Evolutionary conservation across 495 filamentous ascomycete genomes (phyloP).

Genomic region (Parmelia sp.): DNA sequence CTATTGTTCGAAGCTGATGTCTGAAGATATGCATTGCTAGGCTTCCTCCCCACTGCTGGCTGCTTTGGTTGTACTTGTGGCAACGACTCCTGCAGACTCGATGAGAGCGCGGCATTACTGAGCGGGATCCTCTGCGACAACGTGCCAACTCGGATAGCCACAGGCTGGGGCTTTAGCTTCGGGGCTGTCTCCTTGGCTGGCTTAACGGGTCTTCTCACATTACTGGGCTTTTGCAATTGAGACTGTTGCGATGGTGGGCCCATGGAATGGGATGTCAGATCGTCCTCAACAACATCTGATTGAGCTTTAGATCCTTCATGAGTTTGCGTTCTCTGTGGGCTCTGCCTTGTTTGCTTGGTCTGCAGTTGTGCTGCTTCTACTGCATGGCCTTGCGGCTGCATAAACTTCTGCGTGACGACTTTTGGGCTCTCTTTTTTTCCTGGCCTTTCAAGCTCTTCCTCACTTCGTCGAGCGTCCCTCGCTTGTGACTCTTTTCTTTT

Average conservation of each 20-base stretch:
- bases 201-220: constrained; percentile 58
- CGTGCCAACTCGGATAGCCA: constrained; percentile 71
- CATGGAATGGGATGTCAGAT: constrained; percentile 43
- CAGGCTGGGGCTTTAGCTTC: constrained; percentile 68
- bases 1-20: constrained; percentile 57
- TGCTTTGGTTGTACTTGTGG: constrained; percentile 44
- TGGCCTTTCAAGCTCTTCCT: constrained; percentile 57
- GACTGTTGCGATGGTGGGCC: constrained; percentile 37
- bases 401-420: constrained; percentile 31
- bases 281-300: constrained; percentile 31
- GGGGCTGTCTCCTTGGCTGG: constrained; percentile 60
- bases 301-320: constrained; percentile 17
- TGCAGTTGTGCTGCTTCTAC: constrained; percentile 30
- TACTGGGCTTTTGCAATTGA: constrained; percentile 46
- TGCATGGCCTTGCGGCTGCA: constrained; percentile 5
- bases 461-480: constrained; percentile 48
- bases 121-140: constrained; percentile 63
- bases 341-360: constrained; percentile 41
- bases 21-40: constrained; percentile 62
- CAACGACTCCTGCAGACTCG: constrained; percentile 55
- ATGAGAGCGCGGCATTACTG: constrained; percentile 50
- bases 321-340: constrained; percentile 47
- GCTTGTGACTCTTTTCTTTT: constrained; percentile 58
- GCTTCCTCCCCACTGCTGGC: constrained; percentile 51
- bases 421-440: constrained; percentile 57